Evolutionary conservation across 192 early-diverging fungal genomes (phyloP), one percentile per base, ranked within the genome.

Genomic region (Backusella mclennaniae): DNA sequence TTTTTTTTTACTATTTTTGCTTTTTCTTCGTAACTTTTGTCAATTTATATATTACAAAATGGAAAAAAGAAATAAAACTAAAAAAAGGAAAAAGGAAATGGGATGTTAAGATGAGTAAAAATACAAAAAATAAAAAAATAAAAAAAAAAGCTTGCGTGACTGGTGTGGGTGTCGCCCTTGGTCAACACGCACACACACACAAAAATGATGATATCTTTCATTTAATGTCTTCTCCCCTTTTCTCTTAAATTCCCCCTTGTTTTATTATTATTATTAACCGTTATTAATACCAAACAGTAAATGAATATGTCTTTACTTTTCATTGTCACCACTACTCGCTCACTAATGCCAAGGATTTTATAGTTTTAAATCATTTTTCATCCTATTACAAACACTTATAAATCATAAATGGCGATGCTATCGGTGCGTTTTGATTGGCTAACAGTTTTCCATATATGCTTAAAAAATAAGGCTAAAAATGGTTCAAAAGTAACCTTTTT

Each of bases 11-110:
- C 19, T 53, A 53, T 53, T 26, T 26, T 59, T 59, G n/a, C 23
- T 59, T 26, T 59, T 26, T 59, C 7, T 59, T 59, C 11, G 23
- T 59, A 49, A 26, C 23, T 59, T 59, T 59, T 59, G 53, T 59
- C 53, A 59, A 59, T 59, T 59, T 59, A 59, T 59, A 59, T 59
- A 59, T 59, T 59, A 59, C 53, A 59, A 59, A 59, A 59, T 59
- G 15, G 31, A 67, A 67, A 67, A 67, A 67, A 67, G 26, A 17
- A 67, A 67, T 35, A 35, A 67, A 67, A 67, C 31, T 35, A 35
- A 67, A 67, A 67, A 49, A 49, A 49, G 46, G 53, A 59, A 59
- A 59, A 59, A 59, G 53, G 53, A 59, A 59, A 59, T 59, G 53
- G 53, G 53, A 26, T 59, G 53, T 59, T 59, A 11, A 59, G 23